Conservation (phyloP, 768 basidiomycete genomes). For the Xanthoconium purpureum region DNA sequence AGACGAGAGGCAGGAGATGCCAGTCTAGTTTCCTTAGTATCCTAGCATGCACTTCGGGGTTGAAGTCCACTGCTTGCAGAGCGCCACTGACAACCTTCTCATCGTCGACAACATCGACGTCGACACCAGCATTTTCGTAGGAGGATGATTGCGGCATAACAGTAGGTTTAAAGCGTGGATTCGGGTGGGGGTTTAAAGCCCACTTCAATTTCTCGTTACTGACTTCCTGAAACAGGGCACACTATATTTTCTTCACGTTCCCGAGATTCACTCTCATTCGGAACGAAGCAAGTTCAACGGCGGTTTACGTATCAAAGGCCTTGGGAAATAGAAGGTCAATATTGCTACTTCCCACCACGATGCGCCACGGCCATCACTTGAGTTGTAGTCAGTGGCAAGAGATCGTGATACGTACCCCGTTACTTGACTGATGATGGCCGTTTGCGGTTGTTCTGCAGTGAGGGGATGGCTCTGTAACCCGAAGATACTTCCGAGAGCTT, state of each 20-base stretch:
- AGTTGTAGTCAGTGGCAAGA: neutral
- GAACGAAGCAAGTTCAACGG: neutral
- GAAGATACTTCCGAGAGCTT: neutral
- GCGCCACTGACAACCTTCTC: neutral
- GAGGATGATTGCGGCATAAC: slow-evolving; percentile 3
- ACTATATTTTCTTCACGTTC: neutral
- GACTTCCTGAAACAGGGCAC: neutral
- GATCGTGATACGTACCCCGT: neutral
- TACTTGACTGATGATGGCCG: neutral
- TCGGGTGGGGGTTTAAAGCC: slow-evolving; percentile 1
- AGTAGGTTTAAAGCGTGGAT: neutral
- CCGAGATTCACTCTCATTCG: neutral
- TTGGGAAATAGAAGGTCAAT: neutral
- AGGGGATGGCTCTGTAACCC: neutral
- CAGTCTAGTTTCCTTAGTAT: slow-evolving; percentile 20
- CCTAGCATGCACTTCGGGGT: neutral
- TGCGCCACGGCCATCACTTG: neutral
- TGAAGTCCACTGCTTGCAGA: neutral
- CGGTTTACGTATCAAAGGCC: neutral
- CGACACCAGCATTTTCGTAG: neutral
- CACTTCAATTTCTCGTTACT: neutral
- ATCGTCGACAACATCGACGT: slow-evolving; percentile 7
- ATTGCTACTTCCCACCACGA: neutral
- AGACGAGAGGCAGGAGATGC: slow-evolving; percentile 19
- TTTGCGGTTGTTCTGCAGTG: neutral